Percentiles rank a stretch among this genome's conserved stretches.
These are phyloP conservation scores for Nicotiana otophora DNA, from an alignment of 257 asterid species.

Conservation along the genomic window DNA sequence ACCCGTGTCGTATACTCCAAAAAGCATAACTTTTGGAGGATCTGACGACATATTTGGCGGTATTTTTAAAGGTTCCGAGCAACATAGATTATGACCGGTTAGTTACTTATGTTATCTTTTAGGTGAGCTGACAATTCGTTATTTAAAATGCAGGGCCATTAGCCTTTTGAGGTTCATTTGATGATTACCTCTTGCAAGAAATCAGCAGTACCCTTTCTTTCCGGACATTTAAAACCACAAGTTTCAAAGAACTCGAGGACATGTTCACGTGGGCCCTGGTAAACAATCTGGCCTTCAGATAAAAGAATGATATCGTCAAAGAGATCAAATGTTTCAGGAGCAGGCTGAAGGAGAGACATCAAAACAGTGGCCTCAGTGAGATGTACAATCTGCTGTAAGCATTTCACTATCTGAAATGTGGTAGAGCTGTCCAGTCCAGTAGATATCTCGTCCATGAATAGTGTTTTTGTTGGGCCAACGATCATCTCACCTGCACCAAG, in stretches of 20 bases:
- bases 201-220: slow-evolving; percentile 75
- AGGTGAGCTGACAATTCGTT: neutral
- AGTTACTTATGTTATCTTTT: neutral
- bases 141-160: neutral
- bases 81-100: neutral
- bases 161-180: neutral
- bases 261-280: slow-evolving; percentile 59
- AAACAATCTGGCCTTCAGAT: slow-evolving; percentile 63
- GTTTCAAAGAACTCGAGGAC: slow-evolving; percentile 53
- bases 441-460: slow-evolving; percentile 76
- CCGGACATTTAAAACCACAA: slow-evolving; percentile 66
- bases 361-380: slow-evolving; percentile 51
- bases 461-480: slow-evolving; percentile 63
- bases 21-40: neutral
- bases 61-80: neutral
- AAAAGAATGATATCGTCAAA: slow-evolving; percentile 67
- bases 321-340: slow-evolving; percentile 62
- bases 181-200: slow-evolving; percentile 71
- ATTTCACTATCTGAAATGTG: slow-evolving; percentile 61
- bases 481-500: slow-evolving; percentile 61
- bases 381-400: slow-evolving; percentile 60
- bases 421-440: slow-evolving; percentile 82
- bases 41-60: no score
- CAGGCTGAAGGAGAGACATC: slow-evolving; percentile 78
- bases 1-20: neutral